Percentiles rank a stretch among this genome's conserved stretches.
Conservation (phyloP, 1,284 basidiomycete genomes). For the Cerrena zonata region DNA sequence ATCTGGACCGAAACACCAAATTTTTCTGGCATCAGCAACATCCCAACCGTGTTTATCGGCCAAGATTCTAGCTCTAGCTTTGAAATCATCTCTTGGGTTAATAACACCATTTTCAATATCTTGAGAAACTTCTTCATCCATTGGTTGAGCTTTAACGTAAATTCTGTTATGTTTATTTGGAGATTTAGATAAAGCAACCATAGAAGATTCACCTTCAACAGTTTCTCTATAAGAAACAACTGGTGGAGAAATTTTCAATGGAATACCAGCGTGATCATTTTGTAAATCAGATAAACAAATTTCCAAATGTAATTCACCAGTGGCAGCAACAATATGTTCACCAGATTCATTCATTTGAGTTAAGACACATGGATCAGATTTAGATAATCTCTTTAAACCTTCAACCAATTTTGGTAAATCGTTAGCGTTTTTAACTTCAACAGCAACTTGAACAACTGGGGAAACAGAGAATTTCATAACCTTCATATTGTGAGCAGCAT, state of each 20-base stretch:
- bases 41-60: constrained; percentile 99
- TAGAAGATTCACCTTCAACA: constrained; percentile 91
- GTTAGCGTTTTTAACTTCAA: constrained; percentile 99
- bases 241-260: constrained; percentile 97
- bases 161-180: constrained; percentile 99
- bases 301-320: constrained; percentile 98
- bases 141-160: constrained; percentile 86
- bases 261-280: constrained; percentile 99
- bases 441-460: constrained; percentile 97
- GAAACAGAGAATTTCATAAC: constrained; percentile 99
- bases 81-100: constrained; percentile 94
- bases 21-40: constrained; percentile 98
- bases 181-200: constrained; percentile 96
- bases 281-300: constrained; percentile 97
- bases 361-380: constrained; percentile 99
- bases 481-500: constrained; percentile 99
- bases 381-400: constrained; percentile 99
- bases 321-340: constrained; percentile 99
- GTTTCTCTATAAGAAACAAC: constrained; percentile 99
- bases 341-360: constrained; percentile 89
- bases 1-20: constrained; percentile 99
- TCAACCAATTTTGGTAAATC: constrained; percentile 99
- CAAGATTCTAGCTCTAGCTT: constrained; percentile 89
- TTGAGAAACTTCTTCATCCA: constrained; percentile 90
- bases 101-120: constrained; percentile 90